These are phyloP conservation scores for Pythium apleroticum DNA, from an alignment of 352 stramenopile genomes.

Conservation along the genomic window DNA sequence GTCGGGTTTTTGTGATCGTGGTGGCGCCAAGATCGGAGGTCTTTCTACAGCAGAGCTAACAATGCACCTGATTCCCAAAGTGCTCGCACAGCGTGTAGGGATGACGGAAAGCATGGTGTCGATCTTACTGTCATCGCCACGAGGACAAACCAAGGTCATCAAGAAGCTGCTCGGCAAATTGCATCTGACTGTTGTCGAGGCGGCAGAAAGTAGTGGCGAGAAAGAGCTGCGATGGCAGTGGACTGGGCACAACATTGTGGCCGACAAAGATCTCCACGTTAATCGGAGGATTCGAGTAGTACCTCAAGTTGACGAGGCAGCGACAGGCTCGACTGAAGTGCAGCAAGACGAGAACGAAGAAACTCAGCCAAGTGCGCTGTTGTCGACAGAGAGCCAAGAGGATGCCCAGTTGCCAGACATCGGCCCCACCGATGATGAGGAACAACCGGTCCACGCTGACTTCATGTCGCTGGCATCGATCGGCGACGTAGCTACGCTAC, in stretches of 20 bases:
- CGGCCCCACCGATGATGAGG: neutral
- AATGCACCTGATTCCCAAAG: conserved; percentile 5
- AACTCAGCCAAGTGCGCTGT: neutral
- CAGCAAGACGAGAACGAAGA: neutral
- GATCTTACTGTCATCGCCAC: conserved; percentile 25
- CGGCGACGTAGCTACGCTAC: neutral
- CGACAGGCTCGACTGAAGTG: neutral
- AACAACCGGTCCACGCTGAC: neutral
- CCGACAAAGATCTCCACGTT: neutral
- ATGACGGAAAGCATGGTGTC: conserved; percentile 29
- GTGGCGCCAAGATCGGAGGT: conserved; percentile 1
- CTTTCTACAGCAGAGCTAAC: neutral
- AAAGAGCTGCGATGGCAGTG: conserved; percentile 18
- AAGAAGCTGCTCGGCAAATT: conserved; percentile 25
- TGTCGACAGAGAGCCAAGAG: neutral
- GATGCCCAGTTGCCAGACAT: neutral
- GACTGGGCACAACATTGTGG: conserved; percentile 5
- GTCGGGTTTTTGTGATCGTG: conserved; percentile 13
- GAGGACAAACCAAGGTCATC: conserved; percentile 23
- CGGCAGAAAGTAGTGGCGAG: neutral
- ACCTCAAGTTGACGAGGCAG: neutral
- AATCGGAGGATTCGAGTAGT: conserved; percentile 3
- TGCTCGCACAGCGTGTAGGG: conserved; percentile 3
- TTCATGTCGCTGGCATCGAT: neutral
- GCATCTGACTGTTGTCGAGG: neutral